Evolutionary conservation across 192 early-diverging fungal genomes (phyloP).

Genomic region (Coemansia sp.): DNA sequence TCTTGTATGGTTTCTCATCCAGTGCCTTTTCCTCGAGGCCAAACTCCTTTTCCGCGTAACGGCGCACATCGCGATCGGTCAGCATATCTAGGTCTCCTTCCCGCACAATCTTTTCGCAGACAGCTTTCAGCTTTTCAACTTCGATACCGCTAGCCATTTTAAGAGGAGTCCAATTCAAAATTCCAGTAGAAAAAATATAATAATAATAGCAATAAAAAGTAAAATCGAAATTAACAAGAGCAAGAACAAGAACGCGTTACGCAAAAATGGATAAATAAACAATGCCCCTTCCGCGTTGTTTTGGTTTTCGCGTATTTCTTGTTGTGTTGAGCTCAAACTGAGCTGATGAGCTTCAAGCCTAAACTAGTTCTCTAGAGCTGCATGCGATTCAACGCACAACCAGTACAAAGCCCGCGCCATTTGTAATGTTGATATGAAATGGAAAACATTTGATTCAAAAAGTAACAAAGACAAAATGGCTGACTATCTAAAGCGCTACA

Average conservation of each 20-base stretch:
- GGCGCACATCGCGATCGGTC: constrained; percentile 37
- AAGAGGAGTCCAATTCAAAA: background rate
- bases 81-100: constrained; percentile 38
- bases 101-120: constrained; percentile 30
- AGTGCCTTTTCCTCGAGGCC: constrained; percentile 28
- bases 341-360: no score
- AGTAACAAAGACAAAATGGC: background rate
- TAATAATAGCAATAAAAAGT: background rate
- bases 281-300: background rate
- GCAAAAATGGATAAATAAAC: no score
- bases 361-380: no score
- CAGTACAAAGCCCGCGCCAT: background rate
- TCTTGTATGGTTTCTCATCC: constrained; percentile 35
- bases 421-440: background rate
- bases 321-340: no score
- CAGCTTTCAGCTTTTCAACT: constrained; percentile 12
- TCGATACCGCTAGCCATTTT: constrained; percentile 13
- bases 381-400: background rate
- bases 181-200: background rate
- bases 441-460: background rate
- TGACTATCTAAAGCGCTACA: constrained; percentile 29
- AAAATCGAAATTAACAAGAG: background rate
- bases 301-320: background rate
- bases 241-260: background rate
- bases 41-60: constrained; percentile 29